These are phyloP conservation scores for Melanogaster broomeanus DNA, from an alignment of 768 basidiomycete genomes.

Conservation along the genomic window DNA sequence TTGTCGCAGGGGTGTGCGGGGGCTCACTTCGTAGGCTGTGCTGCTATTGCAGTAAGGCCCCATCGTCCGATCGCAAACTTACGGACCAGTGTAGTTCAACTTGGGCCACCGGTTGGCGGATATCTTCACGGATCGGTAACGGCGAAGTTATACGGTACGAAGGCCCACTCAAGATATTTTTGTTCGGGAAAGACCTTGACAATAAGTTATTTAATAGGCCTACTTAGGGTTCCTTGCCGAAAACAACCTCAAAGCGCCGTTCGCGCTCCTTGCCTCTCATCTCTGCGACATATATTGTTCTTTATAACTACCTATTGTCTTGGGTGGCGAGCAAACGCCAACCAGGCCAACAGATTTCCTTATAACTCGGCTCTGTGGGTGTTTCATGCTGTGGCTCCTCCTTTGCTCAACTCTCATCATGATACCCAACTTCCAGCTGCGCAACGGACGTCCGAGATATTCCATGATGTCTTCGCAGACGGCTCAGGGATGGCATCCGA, in stretches of 20 bases:
- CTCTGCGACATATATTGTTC: not conserved
- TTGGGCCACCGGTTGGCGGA: not conserved
- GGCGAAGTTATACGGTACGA: not conserved
- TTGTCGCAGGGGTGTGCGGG: constrained; percentile 20
- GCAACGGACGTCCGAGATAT: not conserved
- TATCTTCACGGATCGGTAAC: too few relatives aligned
- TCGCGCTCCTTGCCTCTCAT: not conserved
- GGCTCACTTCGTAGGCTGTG: constrained; percentile 23
- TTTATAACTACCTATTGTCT: not conserved
- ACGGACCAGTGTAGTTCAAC: too few relatives aligned
- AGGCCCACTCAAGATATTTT: not conserved
- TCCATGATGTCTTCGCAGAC: constrained; percentile 24
- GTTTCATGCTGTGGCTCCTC: not conserved
- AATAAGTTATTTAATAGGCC: too few relatives aligned
- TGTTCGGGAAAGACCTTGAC: not conserved
- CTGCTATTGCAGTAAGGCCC: too few relatives aligned
- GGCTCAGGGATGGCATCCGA: constrained; percentile 33
- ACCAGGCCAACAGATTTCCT: not conserved
- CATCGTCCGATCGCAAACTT: too few relatives aligned
- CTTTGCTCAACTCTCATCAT: constrained; percentile 11
- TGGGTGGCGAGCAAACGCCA: not conserved
- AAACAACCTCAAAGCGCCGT: not conserved
- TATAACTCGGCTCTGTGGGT: not conserved
- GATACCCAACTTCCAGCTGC: not conserved
- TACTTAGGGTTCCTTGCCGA: not conserved